phyloP scores from a whole-genome alignment of 106 monocot species.

The Acanthochlamys bracteata region DNA sequence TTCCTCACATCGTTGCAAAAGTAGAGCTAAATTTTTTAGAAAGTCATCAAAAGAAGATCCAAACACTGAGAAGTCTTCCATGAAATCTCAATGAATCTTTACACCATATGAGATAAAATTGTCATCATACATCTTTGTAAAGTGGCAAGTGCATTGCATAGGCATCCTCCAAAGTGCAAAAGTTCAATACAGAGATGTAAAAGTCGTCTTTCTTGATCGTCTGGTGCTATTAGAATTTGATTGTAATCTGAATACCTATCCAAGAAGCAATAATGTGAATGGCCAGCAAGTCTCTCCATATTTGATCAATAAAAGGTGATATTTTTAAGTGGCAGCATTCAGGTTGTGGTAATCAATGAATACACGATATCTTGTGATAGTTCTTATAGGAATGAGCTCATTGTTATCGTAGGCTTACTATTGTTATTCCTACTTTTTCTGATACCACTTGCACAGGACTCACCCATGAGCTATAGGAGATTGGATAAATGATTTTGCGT shows the following conservation, averaged over 20 bases:
- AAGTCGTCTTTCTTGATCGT: conserved; percentile 5
- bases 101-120: neutral
- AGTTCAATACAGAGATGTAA: neutral
- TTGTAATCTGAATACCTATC: neutral
- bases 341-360: neutral
- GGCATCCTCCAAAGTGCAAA: conserved; percentile 3
- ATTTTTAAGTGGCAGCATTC: neutral
- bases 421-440: neutral
- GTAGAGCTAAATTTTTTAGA: neutral
- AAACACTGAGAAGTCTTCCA: conserved; percentile 5
- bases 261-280: neutral
- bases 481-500: conserved; percentile 7
- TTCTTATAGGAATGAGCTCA: neutral
- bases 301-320: conserved; percentile 9
- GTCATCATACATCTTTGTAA: conserved; percentile 6
- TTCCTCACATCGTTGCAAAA: neutral
- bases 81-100: neutral
- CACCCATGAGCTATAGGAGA: conserved; percentile 1
- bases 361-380: neutral
- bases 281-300: neutral
- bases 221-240: neutral
- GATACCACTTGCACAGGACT: neutral
- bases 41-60: neutral
- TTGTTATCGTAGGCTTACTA: neutral
- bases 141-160: conserved; percentile 4